Percentiles rank a stretch among this genome's conserved stretches.
phyloP scores from a whole-genome alignment of 331 rosid species.

The Arachis monticola region DNA sequence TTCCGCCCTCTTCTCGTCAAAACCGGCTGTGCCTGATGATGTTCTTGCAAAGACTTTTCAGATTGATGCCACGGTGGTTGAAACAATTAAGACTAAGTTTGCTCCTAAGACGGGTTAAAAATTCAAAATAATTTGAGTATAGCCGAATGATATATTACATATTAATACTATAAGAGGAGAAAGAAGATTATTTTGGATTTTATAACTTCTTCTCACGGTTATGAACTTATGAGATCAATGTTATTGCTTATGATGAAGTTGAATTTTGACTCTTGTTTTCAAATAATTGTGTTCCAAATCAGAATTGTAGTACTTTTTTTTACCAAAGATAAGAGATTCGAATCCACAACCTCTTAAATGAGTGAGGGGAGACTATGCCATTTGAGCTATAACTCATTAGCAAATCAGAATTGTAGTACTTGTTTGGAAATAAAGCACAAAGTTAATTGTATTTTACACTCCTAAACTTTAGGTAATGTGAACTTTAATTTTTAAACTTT shows the following conservation, averaged over 20 bases:
- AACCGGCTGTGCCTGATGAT: slow-evolving; percentile 48
- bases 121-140: neutral
- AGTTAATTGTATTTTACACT: too few species aligned
- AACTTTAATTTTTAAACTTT: too few species aligned
- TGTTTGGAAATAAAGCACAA: slow-evolving; percentile 12
- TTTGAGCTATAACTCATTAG: too few species aligned
- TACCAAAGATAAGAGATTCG: too few species aligned
- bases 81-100: slow-evolving; percentile 46
- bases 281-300: slow-evolving; percentile 21
- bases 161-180: neutral
- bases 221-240: neutral
- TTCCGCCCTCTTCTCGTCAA: slow-evolving; percentile 49
- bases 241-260: neutral
- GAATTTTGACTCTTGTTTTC: slow-evolving; percentile 3
- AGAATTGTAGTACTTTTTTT: slow-evolving; percentile 5
- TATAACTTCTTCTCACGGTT: neutral
- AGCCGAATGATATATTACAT: neutral
- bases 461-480: too few species aligned
- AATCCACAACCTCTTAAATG: too few species aligned
- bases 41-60: slow-evolving; percentile 55
- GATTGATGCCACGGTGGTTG: slow-evolving; percentile 46
- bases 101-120: slow-evolving; percentile 53
- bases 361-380: too few species aligned
- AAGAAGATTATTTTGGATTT: neutral
- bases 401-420: neutral